phyloP scores from a whole-genome alignment of 345 rosid genomes.

The Turritis glabra region DNA sequence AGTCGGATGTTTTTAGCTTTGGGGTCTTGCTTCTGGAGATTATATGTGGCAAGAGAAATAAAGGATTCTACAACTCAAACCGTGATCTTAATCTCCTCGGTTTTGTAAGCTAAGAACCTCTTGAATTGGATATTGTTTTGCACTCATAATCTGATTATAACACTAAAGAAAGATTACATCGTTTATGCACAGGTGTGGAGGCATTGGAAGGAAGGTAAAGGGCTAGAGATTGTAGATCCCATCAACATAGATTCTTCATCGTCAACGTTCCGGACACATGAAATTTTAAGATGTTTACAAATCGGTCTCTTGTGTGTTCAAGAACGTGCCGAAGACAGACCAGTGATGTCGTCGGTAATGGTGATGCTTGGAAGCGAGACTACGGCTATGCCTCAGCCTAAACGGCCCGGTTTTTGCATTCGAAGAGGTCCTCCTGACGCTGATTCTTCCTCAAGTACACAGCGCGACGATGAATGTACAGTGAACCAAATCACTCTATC shows the following conservation, averaged over 20 bases:
- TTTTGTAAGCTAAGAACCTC: constrained; percentile 51
- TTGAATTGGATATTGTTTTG: neutral
- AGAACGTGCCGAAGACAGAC: constrained; percentile 70
- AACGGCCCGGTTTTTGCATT: neutral
- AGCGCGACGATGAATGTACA: neutral
- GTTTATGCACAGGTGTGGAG: constrained; percentile 55
- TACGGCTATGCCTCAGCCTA: neutral
- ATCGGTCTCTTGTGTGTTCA: constrained; percentile 81
- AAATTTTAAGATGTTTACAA: constrained; percentile 68
- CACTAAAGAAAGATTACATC: neutral
- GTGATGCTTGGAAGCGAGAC: constrained; percentile 19
- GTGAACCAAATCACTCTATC: constrained; percentile 7
- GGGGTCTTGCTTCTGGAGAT: constrained; percentile 83
- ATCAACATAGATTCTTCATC: constrained; percentile 36
- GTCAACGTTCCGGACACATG: constrained; percentile 18
- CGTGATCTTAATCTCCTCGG: constrained; percentile 60
- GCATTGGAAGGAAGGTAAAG: constrained; percentile 53
- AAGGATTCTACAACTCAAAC: constrained; percentile 36
- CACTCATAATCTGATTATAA: neutral
- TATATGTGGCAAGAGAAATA: constrained; percentile 64
- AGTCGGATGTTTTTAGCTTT: constrained; percentile 84
- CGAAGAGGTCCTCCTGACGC: neutral
- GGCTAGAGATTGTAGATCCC: constrained; percentile 66
- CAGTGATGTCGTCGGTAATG: constrained; percentile 53
- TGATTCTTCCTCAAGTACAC: neutral